Evolutionary conservation across 1,284 basidiomycete species (phyloP), one percentile per base, ranked within the genome.

Genomic region (Trichosporon ovoides): DNA sequence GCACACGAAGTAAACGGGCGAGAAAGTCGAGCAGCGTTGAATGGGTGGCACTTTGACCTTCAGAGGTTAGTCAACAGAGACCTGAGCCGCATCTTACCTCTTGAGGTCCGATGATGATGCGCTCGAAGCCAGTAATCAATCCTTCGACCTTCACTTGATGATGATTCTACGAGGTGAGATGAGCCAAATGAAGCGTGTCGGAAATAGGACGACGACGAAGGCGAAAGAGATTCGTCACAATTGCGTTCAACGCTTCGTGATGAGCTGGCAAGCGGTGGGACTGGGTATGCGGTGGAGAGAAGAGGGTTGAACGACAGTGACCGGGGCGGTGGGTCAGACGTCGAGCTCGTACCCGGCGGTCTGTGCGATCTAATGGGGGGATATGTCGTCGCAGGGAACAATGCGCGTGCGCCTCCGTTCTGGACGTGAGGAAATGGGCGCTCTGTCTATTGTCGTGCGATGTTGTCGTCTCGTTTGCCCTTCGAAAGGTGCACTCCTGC

Each of bases 341-440:
- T 28, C 43, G 43, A 48, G 43, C 28, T 28, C 24, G 43, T 48
- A 48, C 28, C 43, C 43, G 43, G 43, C 22, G 43, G 43, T 48
- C 43, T 48, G 43, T 48, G 43, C 43, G 24, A 48, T 48, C 24
- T 22, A 48, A 48, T 22, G 43, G 43, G n/a, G n/a, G n/a, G 43
- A 4, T 50, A 20, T 50, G 35, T 52, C 33, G 35, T n/a, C 43
- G 43, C n/a, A 52, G 50, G 35, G 34, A 52, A 52, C 34, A 36
- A 52, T 22, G 35, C 34, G 50, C 22, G 34, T 36, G 50, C 50
- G 50, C 34, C 16, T 53, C 36, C 37, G 22, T 38, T 37, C 36
- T 37, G 34, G 52, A 24, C n/a, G 35, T 52, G 52, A 24, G 52
- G 22, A 38, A 40, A 53, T 28, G 51, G 52, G 52, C 36, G 52